Base-by-base conservation (phyloP, 805 yeast genomes). In the Myxozyma neotropica region DNA sequence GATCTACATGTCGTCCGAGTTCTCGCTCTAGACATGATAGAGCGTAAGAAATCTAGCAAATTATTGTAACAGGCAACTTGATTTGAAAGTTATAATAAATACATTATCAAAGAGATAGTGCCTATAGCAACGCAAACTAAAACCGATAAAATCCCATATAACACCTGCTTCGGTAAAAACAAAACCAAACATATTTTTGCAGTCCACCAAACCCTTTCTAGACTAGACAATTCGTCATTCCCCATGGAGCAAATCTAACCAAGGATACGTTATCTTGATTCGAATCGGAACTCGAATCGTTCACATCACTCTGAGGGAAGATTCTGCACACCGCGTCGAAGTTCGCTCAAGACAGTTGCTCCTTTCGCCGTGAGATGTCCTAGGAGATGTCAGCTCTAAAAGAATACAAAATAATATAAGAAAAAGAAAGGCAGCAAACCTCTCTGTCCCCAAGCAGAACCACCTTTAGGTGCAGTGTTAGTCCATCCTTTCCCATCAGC, bases 291-390 rank as follows among this genome's bases (percentile, higher is more conserved):
- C n/a, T n/a, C n/a, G n/a, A n/a, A n/a, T n/a, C n/a, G n/a, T n/a
- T n/a, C n/a, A n/a, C n/a, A n/a, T n/a, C n/a, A 48, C 23, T 48
- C 39, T 23, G 35, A 38, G 13, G 45, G 56, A 2, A 61, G 43
- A 40, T 49, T 50, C 46, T 62, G 66, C 43, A 59, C 17, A 3
- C 66, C 62, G 2, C 48, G 54, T 15, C 66, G 58, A 13, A 62
- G 54, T 26, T 59, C 66, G 47, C 48, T 44, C 17, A 59, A 29
- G 3, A 61, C 53, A 17, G 58, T 33, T 13, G 46, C 40, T 39
- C 65, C 65, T 31, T 53, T 58, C 10, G 65, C 59, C 2, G 65
- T 61, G 12, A 61, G 53, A 47, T 58, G 53, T n/a, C 42, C 63
- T 59, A 43, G n/a, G n/a, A n/a, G n/a, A n/a, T n/a, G n/a, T n/a